These are phyloP conservation scores for Acanthamoeba healyi DNA, from an alignment of 208 protist genomes.

Conservation along the genomic window DNA sequence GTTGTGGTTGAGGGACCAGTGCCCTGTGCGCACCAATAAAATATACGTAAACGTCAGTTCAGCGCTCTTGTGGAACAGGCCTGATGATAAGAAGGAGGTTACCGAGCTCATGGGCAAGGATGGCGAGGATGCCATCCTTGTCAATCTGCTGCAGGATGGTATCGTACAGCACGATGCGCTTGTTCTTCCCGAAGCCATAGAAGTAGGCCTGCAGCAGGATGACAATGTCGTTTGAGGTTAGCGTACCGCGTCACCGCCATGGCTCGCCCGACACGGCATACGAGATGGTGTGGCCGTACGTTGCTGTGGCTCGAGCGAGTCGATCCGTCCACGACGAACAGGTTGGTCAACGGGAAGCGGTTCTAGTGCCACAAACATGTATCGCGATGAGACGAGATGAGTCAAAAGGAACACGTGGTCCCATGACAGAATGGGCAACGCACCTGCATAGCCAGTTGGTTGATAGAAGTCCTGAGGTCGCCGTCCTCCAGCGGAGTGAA, in stretches of 20 bases:
- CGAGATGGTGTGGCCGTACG: no score
- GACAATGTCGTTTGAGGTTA: neutral
- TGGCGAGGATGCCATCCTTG: conserved; percentile 40
- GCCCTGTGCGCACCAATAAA: neutral
- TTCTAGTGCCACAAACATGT: neutral
- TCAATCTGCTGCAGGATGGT: conserved; percentile 37
- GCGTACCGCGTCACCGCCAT: no score
- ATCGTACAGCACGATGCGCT: conserved; percentile 51
- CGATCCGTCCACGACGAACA: conserved; percentile 49
- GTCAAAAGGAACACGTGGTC: neutral
- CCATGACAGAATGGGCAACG: neutral
- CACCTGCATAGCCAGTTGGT: neutral
- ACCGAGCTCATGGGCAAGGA: conserved; percentile 48
- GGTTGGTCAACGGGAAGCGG: conserved; percentile 31
- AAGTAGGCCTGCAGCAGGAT: conserved; percentile 1
- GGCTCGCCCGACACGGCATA: neutral
- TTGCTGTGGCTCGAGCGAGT: conserved; percentile 31
- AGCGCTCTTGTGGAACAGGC: no score
- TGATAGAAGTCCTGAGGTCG: conserved; percentile 29
- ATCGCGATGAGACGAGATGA: neutral
- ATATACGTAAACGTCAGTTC: no score
- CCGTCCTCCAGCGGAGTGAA: neutral
- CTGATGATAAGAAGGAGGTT: neutral
- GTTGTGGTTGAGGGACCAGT: conserved; percentile 33
- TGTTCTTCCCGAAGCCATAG: conserved; percentile 69